Base-by-base conservation (phyloP, 1,284 basidiomycete species). In the Schizopora paradoxa region DNA sequence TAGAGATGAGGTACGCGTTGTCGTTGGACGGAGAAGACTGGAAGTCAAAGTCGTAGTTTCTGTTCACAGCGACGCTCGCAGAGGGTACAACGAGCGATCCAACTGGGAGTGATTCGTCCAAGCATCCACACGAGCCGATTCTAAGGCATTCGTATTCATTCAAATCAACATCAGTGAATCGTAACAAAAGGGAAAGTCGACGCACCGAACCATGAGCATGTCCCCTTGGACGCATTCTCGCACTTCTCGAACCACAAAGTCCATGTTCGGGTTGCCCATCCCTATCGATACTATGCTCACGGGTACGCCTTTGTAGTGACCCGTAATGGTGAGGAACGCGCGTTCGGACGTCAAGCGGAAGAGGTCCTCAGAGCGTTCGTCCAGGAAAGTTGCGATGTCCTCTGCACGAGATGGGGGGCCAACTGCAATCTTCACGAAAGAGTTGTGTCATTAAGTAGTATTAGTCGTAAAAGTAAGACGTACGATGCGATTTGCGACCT, bases 221-320 rank as follows among this genome's bases (percentile, higher is more conserved):
- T 91, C 87, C 6, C 89, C 88, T 50, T 65, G 68, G 32, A 90
- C 64, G 54, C 84, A 84, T 58, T 91, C 89, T 47, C 88, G 73
- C 13, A 76, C 77, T 66, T 91, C 89, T 51, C 89, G 77, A 11
- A 91, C 75, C 61, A 91, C 88, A 64, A 91, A 91, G 63, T 91
- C 88, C 63, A 83, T 83, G 61, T 86, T 87, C 1, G 86, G 76
- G 50, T 67, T 69, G 16, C 88, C 88, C 89, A 91, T 91, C 6
- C 89, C 89, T 47, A 90, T 90, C 49, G 82, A 84, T 36, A 89
- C 70, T 44, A 91, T 76, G 10, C 81, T 85, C 26, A 91, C 61
- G 4, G 87, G 86, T 3, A 74, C 63, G 36, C 76, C 77, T 36
- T 75, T 72, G 67, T 82, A 91, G 29, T 79, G 72, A 8, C 89